Evolutionary conservation across 352 stramenopile species (phyloP).

Genomic region (Phytopythium ostracodes): DNA sequence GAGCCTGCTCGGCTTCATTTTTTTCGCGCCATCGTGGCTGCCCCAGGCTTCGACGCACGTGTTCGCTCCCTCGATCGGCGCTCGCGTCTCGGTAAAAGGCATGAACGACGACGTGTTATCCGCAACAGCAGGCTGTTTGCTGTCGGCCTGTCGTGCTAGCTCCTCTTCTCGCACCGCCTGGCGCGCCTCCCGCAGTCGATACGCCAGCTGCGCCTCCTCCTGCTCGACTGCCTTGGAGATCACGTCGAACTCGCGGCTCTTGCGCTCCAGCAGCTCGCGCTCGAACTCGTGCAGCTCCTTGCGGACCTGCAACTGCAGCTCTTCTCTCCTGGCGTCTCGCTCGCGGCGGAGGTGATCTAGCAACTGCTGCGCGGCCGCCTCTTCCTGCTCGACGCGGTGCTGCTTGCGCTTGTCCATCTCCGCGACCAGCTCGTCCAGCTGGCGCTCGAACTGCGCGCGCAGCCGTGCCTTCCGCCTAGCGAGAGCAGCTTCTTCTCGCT

Average conservation of each 20-base stretch:
- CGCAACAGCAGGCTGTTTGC: not conserved
- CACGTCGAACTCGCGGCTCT: conserved; percentile 36
- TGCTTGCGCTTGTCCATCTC: conserved; percentile 58
- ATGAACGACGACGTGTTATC: not conserved
- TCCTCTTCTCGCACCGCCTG: conserved; percentile 36
- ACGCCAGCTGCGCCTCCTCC: conserved; percentile 36
- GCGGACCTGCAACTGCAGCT: conserved; percentile 38
- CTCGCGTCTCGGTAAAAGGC: not conserved
- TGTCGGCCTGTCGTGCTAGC: conserved; percentile 10
- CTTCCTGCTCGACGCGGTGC: conserved; percentile 58
- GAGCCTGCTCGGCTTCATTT: not conserved
- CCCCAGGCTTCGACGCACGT: not conserved
- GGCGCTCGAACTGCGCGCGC: conserved; percentile 55
- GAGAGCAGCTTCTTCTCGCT: conserved; percentile 65
- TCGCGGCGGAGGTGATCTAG: conserved; percentile 51
- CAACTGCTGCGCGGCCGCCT: conserved; percentile 41
- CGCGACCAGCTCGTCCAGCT: conserved; percentile 55
- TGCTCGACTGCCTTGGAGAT: conserved; percentile 36
- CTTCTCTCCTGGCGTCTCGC: conserved; percentile 37
- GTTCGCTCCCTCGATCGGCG: not conserved
- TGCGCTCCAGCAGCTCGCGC: conserved; percentile 37
- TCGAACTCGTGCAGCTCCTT: conserved; percentile 52
- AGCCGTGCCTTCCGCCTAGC: conserved; percentile 60
- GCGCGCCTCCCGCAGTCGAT: conserved; percentile 25
- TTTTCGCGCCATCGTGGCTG: not conserved